phyloP scores from a whole-genome alignment of 73 alveolate genomes.

The Halteria grandinella region DNA sequence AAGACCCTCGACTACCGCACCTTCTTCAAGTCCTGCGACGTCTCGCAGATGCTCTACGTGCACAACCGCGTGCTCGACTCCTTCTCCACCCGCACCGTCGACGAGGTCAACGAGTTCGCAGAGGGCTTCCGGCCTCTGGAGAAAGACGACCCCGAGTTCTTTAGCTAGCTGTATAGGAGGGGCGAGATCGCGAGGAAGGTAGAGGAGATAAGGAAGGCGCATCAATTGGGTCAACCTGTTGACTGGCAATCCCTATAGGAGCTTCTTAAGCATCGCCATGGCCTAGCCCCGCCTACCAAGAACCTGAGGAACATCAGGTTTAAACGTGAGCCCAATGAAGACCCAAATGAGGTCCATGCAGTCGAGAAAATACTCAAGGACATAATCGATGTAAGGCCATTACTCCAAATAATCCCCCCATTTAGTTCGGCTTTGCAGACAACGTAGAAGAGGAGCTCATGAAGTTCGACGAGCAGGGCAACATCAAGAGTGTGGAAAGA shows the following conservation, averaged over 20 bases:
- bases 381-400: conserved; percentile 70
- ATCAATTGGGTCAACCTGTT: neutral
- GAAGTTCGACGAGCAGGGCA: conserved; percentile 67
- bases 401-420: neutral
- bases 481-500: too few species aligned
- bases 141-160: conserved; percentile 60
- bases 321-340: conserved; percentile 66
- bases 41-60: conserved; percentile 83
- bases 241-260: conserved; percentile 29
- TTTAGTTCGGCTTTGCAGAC: conserved; percentile 57
- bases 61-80: conserved; percentile 71
- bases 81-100: conserved; percentile 39
- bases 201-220: conserved; percentile 4
- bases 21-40: conserved; percentile 83
- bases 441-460: conserved; percentile 62
- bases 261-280: conserved; percentile 75
- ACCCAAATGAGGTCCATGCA: conserved; percentile 73
- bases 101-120: conserved; percentile 60
- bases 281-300: conserved; percentile 81
- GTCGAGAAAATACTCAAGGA: conserved; percentile 82
- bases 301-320: conserved; percentile 79
- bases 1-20: conserved; percentile 84
- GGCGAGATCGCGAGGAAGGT: conserved; percentile 6
- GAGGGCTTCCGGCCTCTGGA: conserved; percentile 76
- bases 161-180: conserved; percentile 23